These are phyloP conservation scores for Lathyrus tuberosus DNA, from an alignment of 306 rosid genomes.

Conservation along the genomic window DNA sequence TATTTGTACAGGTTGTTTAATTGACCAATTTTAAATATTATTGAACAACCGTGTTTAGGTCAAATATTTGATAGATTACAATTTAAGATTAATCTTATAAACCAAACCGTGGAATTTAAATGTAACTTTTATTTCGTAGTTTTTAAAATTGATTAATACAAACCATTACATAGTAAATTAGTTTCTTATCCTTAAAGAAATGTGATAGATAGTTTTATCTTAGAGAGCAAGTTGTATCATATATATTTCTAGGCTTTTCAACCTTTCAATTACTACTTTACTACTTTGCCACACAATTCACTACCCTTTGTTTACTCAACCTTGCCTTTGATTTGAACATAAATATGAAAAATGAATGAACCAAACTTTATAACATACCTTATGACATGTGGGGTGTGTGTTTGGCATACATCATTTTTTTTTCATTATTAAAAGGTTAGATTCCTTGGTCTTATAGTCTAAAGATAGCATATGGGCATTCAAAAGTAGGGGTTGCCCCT, in stretches of 20 bases:
- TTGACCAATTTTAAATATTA: too few species aligned
- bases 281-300: constrained; percentile 38
- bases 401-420: constrained; percentile 49
- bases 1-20: too few species aligned
- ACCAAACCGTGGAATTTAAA: too few species aligned
- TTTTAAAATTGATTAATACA: too few species aligned
- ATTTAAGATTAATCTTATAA: too few species aligned
- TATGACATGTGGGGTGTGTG: constrained; percentile 57
- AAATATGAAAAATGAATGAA: constrained; percentile 45
- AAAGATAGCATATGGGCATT: constrained; percentile 44
- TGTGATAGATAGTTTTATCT: constrained; percentile 12
- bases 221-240: constrained; percentile 35
- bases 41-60: too few species aligned
- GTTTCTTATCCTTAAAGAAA: too few species aligned
- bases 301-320: constrained; percentile 33
- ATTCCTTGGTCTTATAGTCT: constrained; percentile 44
- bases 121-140: too few species aligned
- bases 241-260: neutral
- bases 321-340: constrained; percentile 47
- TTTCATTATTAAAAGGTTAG: constrained; percentile 37
- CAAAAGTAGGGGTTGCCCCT: constrained; percentile 38
- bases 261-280: constrained; percentile 31
- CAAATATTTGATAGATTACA: too few species aligned
- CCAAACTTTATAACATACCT: constrained; percentile 41
- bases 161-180: too few species aligned